Conservation (phyloP, 2,329 filamentous ascomycete species). For the Macrophomina pseudophaseolina region DNA sequence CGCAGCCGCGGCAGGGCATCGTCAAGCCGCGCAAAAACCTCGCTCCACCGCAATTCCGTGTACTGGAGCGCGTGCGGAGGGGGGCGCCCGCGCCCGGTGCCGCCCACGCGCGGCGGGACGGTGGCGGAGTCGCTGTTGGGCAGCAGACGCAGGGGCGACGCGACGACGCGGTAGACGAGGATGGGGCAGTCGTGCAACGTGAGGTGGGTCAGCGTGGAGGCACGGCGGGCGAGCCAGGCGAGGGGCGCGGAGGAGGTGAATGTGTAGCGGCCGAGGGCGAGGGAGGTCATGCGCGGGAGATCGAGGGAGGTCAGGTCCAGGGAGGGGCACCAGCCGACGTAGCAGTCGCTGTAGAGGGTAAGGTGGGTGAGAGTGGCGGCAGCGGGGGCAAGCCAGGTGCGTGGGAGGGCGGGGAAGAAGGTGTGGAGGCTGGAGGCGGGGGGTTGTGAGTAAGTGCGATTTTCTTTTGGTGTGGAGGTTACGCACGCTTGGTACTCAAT, state of each 20-base stretch:
- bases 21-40: neutral
- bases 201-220: neutral
- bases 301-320: neutral
- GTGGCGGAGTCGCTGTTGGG: neutral
- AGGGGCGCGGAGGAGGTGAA: neutral
- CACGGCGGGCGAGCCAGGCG: neutral
- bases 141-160: neutral
- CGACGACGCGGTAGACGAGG: conserved; percentile 1
- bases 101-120: neutral
- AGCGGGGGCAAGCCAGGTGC: neutral
- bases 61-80: neutral
- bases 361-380: neutral
- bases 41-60: neutral
- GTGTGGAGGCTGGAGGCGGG: neutral
- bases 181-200: conserved; percentile 9
- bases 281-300: neutral
- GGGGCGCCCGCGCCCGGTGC: neutral
- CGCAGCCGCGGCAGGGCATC: neutral
- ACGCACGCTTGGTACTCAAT: neutral
- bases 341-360: neutral
- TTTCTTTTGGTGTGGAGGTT: neutral
- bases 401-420: neutral
- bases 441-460: neutral
- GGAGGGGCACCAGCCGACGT: neutral
- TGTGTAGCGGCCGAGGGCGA: conserved; percentile 3